Evolutionary conservation across 179 eudicot genomes (phyloP), one percentile per base, ranked within the genome.

Genomic region (Amaranthus tricolor): DNA sequence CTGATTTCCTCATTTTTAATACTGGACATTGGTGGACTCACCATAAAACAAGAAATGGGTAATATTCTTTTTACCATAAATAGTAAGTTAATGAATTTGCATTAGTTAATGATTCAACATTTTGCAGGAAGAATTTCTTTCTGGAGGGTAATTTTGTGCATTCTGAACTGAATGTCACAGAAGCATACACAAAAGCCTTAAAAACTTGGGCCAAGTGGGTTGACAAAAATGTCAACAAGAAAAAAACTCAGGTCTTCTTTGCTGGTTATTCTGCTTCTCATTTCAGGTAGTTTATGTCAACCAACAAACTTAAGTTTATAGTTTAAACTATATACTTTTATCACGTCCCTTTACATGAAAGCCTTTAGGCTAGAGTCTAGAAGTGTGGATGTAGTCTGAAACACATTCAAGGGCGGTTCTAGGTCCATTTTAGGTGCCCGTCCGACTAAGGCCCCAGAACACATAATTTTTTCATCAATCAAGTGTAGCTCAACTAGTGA

Each of bases 1-100:
- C 92, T 59, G 92, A 90, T 76, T 80, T 86, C 54, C 85, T 88
- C 73, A 78, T 90, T 74, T 88, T 86, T 79, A 90, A 90, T 77
- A 88, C 92, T n/a, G 92, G 87, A 5, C 90, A 90, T 67, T 90
- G 95, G 92, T 88, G 95, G 95, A 88, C 84, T 77, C 90, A 82
- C 74, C 81, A 78, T 44, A 88, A 90, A 58, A 86, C 85, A 58
- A 77, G 76, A 55, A 77, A 77, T 62, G 92, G 89, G 92, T 85
- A 76, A 10, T 4, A 4, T 3, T 58, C 8, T 1, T 9, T 9
- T 4, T 55, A 5, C 2, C 3, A 14, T 9, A 17, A 9, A 13
- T 52, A 13, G 17, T 70, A 24, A 31, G 70, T 0, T 52, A 14
- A 74, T 54, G 70, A 74, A 51, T 60, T 20, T 72, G 7, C 40